These are phyloP conservation scores for Fusarium napiforme DNA, from an alignment of 2,329 filamentous ascomycete species.

Conservation along the genomic window DNA sequence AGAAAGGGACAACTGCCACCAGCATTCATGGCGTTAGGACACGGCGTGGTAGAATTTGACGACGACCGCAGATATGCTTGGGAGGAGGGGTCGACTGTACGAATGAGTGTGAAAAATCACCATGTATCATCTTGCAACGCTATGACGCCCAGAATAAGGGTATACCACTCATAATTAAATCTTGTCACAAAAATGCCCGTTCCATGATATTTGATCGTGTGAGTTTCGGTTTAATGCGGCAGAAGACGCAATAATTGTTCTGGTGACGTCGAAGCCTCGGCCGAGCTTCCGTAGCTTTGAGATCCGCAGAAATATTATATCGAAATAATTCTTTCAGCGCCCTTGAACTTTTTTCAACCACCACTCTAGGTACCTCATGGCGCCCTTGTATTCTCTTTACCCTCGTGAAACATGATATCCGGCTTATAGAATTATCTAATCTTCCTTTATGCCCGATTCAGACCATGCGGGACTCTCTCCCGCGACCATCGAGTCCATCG, in stretches of 20 bases:
- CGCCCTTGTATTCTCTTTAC: not conserved
- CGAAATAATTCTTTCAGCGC: slow-evolving; percentile 24
- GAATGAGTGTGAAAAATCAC: slow-evolving; percentile 27
- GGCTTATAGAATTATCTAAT: slow-evolving; percentile 8
- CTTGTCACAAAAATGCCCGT: not conserved
- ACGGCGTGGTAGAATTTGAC: slow-evolving; percentile 30
- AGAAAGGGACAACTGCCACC: slow-evolving; percentile 18
- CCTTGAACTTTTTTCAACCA: not conserved
- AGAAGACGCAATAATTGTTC: slow-evolving; percentile 1
- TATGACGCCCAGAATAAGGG: slow-evolving; percentile 25
- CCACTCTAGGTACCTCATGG: not conserved
- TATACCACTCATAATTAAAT: slow-evolving; percentile 40
- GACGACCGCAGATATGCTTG: slow-evolving; percentile 30
- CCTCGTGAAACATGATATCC: slow-evolving; percentile 42
- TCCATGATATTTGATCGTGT: not conserved
- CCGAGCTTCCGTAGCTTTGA: slow-evolving; percentile 20
- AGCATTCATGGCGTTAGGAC: slow-evolving; percentile 45
- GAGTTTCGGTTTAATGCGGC: slow-evolving; percentile 22
- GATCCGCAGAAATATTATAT: slow-evolving; percentile 31
- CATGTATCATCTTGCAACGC: slow-evolving; percentile 42
- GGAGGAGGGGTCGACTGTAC: slow-evolving; percentile 37
- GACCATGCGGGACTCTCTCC: slow-evolving; percentile 73
- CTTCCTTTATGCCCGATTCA: slow-evolving; percentile 57
- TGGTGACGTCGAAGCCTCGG: slow-evolving; percentile 37
- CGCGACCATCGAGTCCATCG: slow-evolving; percentile 85